Percentiles rank a stretch among this genome's conserved stretches.
Conservation (phyloP, 352 stramenopile species). For the Plasmopara muralis region DNA sequence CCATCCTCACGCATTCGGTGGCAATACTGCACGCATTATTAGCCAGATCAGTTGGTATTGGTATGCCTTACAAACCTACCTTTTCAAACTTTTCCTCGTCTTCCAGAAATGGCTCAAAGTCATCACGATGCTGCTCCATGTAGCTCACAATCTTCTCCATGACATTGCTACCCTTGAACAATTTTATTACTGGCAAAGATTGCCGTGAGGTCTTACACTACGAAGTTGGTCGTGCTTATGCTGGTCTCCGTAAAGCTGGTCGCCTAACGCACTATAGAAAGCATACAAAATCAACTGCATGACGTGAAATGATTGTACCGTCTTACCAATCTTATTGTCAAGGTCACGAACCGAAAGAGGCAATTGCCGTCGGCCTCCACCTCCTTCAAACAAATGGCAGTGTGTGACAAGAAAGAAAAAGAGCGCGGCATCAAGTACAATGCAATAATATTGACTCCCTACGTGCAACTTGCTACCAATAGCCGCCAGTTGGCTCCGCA, state of each 20-base stretch:
- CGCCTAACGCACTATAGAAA: slow-evolving; percentile 44
- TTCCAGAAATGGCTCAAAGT: slow-evolving; percentile 87
- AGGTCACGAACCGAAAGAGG: slow-evolving; percentile 55
- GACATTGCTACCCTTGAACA: too few species aligned
- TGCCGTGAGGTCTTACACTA: slow-evolving; percentile 24
- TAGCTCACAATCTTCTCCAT: slow-evolving; percentile 61
- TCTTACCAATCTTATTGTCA: neutral
- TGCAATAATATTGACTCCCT: neutral
- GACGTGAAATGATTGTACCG: neutral
- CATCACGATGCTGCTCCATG: slow-evolving; percentile 56
- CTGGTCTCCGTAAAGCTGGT: slow-evolving; percentile 74
- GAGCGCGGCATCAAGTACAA: slow-evolving; percentile 1
- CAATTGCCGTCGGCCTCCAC: slow-evolving; percentile 80
- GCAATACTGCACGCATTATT: slow-evolving; percentile 43
- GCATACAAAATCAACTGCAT: slow-evolving; percentile 5
- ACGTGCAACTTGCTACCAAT: slow-evolving; percentile 65
- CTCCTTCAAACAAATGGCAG: slow-evolving; percentile 29
- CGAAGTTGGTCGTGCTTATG: slow-evolving; percentile 57
- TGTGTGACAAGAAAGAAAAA: neutral
- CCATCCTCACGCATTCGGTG: slow-evolving; percentile 70
- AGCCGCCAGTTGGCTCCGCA: slow-evolving; percentile 46
- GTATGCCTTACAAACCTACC: slow-evolving; percentile 30
- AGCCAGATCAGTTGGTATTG: neutral
- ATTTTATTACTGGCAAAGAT: too few species aligned
- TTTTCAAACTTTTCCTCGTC: slow-evolving; percentile 83